Percentiles rank a stretch among this genome's conserved stretches.
Conservation (phyloP, 257 asterid genomes). For the Rubia yunnanensis region DNA sequence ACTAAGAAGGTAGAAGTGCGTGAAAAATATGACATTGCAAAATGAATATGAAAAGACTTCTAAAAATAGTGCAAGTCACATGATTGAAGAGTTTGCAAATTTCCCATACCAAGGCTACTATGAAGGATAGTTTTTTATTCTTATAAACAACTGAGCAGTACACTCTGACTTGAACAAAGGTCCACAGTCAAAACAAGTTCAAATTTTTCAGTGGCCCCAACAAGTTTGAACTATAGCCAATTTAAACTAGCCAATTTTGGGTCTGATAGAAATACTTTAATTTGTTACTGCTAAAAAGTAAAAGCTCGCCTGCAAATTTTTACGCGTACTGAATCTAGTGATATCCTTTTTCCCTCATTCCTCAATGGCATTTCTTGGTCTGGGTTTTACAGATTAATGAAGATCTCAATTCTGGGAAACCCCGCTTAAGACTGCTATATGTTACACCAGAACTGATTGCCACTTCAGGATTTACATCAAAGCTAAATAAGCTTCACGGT, state of each 20-base stretch:
- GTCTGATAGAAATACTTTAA: background rate
- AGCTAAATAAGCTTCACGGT: constrained; percentile 58
- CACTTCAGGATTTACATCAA: constrained; percentile 75
- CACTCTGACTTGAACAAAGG: background rate
- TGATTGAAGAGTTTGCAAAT: no score
- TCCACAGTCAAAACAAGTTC: background rate
- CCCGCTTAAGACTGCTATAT: constrained; percentile 70
- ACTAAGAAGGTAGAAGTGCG: background rate
- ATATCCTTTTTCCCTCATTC: background rate
- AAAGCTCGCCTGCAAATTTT: background rate
- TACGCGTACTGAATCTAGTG: background rate
- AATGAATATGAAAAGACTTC: background rate
- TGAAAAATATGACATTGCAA: background rate
- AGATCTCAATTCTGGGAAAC: constrained; percentile 86
- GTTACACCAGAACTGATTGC: constrained; percentile 94
- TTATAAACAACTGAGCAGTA: background rate
- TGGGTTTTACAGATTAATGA: constrained; percentile 54
- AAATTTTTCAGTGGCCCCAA: background rate
- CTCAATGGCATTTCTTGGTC: background rate
- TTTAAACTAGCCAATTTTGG: background rate
- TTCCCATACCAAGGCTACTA: no score
- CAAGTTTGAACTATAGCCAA: background rate
- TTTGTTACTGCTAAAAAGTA: background rate
- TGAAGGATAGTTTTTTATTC: background rate
- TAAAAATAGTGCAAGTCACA: no score